Evolutionary conservation across 1,284 basidiomycete species (phyloP).

Genomic region (Quambalaria eucalypti): DNA sequence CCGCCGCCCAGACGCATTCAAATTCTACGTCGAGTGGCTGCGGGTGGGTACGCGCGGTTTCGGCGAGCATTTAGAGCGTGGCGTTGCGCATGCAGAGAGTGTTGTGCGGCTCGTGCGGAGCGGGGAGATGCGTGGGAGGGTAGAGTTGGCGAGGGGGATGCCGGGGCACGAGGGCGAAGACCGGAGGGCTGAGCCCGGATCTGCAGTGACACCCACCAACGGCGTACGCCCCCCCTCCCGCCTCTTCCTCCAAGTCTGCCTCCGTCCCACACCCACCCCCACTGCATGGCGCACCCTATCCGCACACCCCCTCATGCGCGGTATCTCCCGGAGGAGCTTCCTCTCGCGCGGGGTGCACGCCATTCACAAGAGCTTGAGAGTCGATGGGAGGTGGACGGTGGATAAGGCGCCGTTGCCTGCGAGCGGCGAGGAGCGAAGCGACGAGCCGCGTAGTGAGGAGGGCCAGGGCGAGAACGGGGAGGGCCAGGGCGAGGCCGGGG

Average conservation of each 20-base stretch:
- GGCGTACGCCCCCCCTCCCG: not conserved
- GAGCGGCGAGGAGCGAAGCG: no score
- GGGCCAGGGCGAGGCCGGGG: no score
- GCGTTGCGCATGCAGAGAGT: slow-evolving; percentile 16
- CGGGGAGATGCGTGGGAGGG: slow-evolving; percentile 1
- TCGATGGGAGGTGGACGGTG: not conserved
- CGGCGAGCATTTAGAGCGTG: slow-evolving; percentile 37
- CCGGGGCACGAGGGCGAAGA: slow-evolving; percentile 13
- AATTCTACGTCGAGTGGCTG: slow-evolving; percentile 49
- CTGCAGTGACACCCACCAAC: slow-evolving; percentile 34
- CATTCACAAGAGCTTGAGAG: slow-evolving; percentile 24
- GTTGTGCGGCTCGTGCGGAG: slow-evolving; percentile 20
- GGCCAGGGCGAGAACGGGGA: not conserved
- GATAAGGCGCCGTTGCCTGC: not conserved
- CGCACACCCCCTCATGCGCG: slow-evolving; percentile 14
- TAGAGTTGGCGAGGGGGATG: slow-evolving; percentile 19
- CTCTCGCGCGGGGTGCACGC: slow-evolving; percentile 26
- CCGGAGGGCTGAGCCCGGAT: slow-evolving; percentile 33
- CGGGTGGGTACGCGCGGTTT: slow-evolving; percentile 44
- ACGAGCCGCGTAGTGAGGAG: no score
- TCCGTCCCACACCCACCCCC: slow-evolving; percentile 8
- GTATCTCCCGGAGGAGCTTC: slow-evolving; percentile 38
- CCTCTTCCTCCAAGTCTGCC: not conserved
- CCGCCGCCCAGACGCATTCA: slow-evolving; percentile 47
- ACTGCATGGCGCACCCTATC: slow-evolving; percentile 15